A percentile compares a stretch with the other conserved stretches of the same genome.
Evolutionary conservation across 2,329 filamentous ascomycete genomes (phyloP).

Genomic region (Sarocladium kiliense): DNA sequence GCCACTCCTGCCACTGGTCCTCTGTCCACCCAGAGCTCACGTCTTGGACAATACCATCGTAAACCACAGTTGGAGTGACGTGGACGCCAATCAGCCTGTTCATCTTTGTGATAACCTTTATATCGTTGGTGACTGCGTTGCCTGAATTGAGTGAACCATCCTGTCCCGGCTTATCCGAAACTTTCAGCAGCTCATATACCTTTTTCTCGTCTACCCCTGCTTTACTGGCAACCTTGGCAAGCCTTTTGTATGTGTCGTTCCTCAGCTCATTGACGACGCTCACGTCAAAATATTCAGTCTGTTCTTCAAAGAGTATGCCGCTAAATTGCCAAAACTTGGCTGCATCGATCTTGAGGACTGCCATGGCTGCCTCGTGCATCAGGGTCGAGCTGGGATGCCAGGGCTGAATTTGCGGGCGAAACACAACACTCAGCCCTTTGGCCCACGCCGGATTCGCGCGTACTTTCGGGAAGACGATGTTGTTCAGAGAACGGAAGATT

Average conservation of each 20-base stretch:
- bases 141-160: slow-evolving; percentile 71
- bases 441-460: slow-evolving; percentile 51
- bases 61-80: slow-evolving; percentile 85
- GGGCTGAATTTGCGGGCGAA: slow-evolving; percentile 88
- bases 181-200: slow-evolving; percentile 63
- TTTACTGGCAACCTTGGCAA: slow-evolving; percentile 66
- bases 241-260: slow-evolving; percentile 75
- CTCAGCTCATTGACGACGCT: slow-evolving; percentile 77
- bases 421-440: slow-evolving; percentile 64
- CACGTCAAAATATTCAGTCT: slow-evolving; percentile 79
- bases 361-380: slow-evolving; percentile 76
- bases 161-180: slow-evolving; percentile 60
- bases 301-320: slow-evolving; percentile 57
- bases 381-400: slow-evolving; percentile 89
- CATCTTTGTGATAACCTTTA: slow-evolving; percentile 80
- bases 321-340: slow-evolving; percentile 78
- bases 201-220: slow-evolving; percentile 67
- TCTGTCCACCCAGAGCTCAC: slow-evolving; percentile 74
- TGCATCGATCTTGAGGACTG: slow-evolving; percentile 67
- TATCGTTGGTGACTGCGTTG: slow-evolving; percentile 76
- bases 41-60: slow-evolving; percentile 78
- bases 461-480: slow-evolving; percentile 59
- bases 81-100: slow-evolving; percentile 76
- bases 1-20: slow-evolving; percentile 82
- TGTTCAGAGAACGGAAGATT: slow-evolving; percentile 73